Percentiles rank a stretch among this genome's conserved stretches.
These are phyloP conservation scores for Akebia trifoliata DNA, from an alignment of 164 flowering plant genomes.

Conservation along the genomic window DNA sequence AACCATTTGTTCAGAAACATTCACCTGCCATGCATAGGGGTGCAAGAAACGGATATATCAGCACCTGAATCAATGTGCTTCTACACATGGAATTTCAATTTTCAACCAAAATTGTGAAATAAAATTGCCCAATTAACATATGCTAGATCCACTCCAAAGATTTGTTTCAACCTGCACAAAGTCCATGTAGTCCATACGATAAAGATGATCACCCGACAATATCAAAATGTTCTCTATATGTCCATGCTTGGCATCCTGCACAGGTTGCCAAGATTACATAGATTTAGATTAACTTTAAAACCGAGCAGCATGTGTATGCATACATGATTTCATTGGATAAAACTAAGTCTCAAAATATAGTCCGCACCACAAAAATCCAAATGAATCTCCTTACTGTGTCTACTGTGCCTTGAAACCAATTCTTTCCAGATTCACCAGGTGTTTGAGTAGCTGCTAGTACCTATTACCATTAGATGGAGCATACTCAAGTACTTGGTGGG, in stretches of 20 bases:
- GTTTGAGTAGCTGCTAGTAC: constrained; percentile 95
- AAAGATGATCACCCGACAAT: constrained; percentile 90
- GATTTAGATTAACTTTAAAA: too few relatives aligned
- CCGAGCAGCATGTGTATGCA: too few relatives aligned
- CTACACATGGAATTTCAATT: constrained; percentile 39
- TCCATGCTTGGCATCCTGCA: constrained; percentile 86
- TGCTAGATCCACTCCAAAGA: neutral
- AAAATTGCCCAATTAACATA: too few relatives aligned
- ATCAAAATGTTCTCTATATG: constrained; percentile 73
- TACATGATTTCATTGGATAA: too few relatives aligned
- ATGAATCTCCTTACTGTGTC: constrained; percentile 81
- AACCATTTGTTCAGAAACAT: neutral
- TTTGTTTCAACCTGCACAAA: constrained; percentile 60
- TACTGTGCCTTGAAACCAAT: constrained; percentile 91
- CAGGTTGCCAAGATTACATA: neutral
- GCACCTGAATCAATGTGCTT: constrained; percentile 72
- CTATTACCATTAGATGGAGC: constrained; percentile 22
- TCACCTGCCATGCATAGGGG: constrained; percentile 73
- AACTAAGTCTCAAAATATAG: too few relatives aligned
- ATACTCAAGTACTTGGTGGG: neutral
- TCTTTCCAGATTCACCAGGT: constrained; percentile 80
- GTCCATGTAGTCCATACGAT: constrained; percentile 92
- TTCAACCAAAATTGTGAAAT: neutral
- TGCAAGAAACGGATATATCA: constrained; percentile 81
- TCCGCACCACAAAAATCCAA: constrained; percentile 83